Percentiles rank a stretch among this genome's conserved stretches.
Evolutionary conservation across 371 early-diverging fungal species (phyloP).

Genomic region (Mucor velutinosus): DNA sequence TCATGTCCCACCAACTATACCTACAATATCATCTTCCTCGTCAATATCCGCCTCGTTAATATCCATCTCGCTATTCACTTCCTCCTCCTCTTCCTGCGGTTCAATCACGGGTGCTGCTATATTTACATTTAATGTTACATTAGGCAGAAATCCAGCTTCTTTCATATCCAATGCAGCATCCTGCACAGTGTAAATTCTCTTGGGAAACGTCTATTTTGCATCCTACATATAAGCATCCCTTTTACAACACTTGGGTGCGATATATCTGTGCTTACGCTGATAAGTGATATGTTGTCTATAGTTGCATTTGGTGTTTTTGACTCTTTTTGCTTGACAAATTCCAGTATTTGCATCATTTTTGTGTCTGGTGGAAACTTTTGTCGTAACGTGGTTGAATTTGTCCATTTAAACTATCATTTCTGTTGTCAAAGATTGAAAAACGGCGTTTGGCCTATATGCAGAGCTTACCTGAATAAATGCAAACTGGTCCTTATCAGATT

Average conservation of each 20-base stretch:
- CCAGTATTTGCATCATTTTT: conserved; percentile 7
- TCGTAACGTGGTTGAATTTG: conserved; percentile 30
- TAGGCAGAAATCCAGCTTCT: conserved; percentile 44
- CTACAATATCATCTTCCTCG: background rate
- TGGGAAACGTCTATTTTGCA: conserved; percentile 19
- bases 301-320: background rate
- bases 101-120: background rate
- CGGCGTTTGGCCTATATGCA: too few relatives aligned
- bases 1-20: background rate
- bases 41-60: background rate
- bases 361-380: conserved; percentile 23
- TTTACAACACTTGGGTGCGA: background rate
- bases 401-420: conserved; percentile 29
- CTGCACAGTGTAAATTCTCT: conserved; percentile 11
- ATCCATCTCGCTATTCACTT: background rate
- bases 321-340: conserved; percentile 15
- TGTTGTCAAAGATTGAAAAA: background rate
- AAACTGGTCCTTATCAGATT: background rate
- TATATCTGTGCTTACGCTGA: background rate
- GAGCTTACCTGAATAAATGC: conserved; percentile 30
- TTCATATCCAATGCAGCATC: conserved; percentile 17
- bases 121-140: conserved; percentile 23
- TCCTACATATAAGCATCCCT: background rate
- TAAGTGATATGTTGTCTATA: background rate
- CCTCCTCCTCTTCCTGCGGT: background rate